Evolutionary conservation across 1,139 yeast species (phyloP).

Genomic region (Magnusiomyces tetraspermus): DNA sequence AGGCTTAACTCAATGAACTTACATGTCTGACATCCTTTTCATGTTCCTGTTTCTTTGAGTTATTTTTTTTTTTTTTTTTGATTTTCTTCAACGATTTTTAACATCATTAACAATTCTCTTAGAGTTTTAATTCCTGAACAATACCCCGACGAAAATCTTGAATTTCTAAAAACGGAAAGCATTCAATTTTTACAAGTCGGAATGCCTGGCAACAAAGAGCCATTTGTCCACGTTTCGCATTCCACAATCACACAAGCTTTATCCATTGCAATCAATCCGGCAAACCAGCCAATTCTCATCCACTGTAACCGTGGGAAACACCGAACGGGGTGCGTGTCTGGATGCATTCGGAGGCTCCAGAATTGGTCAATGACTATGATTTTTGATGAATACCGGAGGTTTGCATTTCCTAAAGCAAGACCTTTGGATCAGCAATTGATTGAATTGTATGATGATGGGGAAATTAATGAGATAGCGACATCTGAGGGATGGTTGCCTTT

Average conservation of each 20-base stretch:
- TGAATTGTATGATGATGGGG: constrained; percentile 68
- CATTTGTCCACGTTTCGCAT: constrained; percentile 75
- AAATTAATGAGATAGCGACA: constrained; percentile 45
- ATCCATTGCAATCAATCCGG: constrained; percentile 70
- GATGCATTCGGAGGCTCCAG: constrained; percentile 79
- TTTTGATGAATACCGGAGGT: constrained; percentile 87
- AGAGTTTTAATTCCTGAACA: constrained; percentile 79
- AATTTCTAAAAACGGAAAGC: constrained; percentile 41
- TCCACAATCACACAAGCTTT: constrained; percentile 72
- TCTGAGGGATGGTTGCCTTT: constrained; percentile 55
- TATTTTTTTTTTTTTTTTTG: no score
- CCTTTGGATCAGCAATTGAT: constrained; percentile 94
- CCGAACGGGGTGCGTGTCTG: constrained; percentile 91
- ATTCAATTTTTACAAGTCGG: constrained; percentile 79
- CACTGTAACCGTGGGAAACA: constrained; percentile 97
- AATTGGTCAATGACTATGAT: constrained; percentile 90
- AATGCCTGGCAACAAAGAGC: constrained; percentile 92
- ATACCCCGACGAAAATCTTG: constrained; percentile 67
- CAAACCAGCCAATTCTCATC: constrained; percentile 79
- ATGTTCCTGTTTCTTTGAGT: no score
- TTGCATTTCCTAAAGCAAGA: constrained; percentile 90
- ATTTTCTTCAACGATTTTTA: no score
- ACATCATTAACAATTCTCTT: background rate
- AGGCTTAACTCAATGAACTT: no score
- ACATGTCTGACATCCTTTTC: background rate